These are phyloP conservation scores for Phytopythium boreale DNA, from an alignment of 352 stramenopile species.

Conservation along the genomic window DNA sequence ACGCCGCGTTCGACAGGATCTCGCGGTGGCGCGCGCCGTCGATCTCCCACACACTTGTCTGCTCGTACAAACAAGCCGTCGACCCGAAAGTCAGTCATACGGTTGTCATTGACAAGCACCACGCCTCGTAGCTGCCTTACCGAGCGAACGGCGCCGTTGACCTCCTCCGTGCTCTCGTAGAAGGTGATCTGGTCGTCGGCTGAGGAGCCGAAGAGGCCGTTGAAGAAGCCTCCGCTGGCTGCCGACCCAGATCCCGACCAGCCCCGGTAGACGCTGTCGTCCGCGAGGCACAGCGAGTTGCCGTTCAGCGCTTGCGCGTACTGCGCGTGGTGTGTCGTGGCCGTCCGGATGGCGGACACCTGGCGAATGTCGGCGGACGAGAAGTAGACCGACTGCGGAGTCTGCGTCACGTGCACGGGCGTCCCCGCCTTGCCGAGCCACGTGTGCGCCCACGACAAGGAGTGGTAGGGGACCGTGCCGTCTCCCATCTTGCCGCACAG, in stretches of 20 bases:
- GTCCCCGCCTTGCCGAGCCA: constrained; percentile 52
- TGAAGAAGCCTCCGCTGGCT: constrained; percentile 40
- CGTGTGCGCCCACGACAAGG: constrained; percentile 72
- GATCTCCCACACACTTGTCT: constrained; percentile 84
- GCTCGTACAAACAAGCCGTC: not conserved
- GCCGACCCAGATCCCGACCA: constrained; percentile 5
- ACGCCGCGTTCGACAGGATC: constrained; percentile 67
- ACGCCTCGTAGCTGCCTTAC: constrained; percentile 18
- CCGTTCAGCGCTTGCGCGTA: constrained; percentile 43
- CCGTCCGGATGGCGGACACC: constrained; percentile 44
- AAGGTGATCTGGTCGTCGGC: constrained; percentile 67
- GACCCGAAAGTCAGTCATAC: not conserved
- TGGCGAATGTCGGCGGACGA: constrained; percentile 46
- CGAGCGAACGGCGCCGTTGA: constrained; percentile 22
- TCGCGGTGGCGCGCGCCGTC: constrained; percentile 66
- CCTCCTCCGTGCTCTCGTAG: constrained; percentile 50
- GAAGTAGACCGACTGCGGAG: constrained; percentile 73
- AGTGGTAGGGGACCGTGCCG: constrained; percentile 76
- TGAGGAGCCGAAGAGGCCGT: constrained; percentile 53
- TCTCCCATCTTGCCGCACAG: constrained; percentile 75
- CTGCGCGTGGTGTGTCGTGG: constrained; percentile 50
- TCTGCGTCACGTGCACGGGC: constrained; percentile 64
- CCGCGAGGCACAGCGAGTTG: constrained; percentile 37
- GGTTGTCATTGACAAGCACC: not conserved
- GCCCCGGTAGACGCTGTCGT: constrained; percentile 3